Base-by-base conservation (phyloP, 371 early-diverging fungal species). In the Saksenaea vasiformis region DNA sequence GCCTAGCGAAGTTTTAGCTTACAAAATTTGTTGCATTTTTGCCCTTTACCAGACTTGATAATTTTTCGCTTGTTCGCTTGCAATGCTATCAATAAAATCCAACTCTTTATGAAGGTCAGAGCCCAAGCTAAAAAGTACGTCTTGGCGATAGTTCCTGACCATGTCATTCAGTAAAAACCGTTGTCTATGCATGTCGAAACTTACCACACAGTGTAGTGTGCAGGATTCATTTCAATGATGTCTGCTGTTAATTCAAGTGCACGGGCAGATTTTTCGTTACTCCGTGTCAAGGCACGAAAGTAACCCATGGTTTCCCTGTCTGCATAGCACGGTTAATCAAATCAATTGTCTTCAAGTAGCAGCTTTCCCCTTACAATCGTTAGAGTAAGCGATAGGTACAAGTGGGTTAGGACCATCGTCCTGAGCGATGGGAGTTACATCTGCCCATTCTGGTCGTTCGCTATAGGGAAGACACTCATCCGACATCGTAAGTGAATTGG, bases 151-250 rank as follows among this genome's bases (percentile, higher is more conserved):
- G 63, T 93, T 85, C 94, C 93, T 94, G 61, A 39, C 34, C n/a
- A 35, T 35, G n/a, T n/a, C 44, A 7, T 17, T 13, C 15, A 35
- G 19, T 8, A 19, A 54, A 31, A n/a, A 14, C 54, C 19, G 27
- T 51, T 55, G 26, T 5, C 35, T 47, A 56, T 44, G 28, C 10
- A 2, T 7, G 37, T 47, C 41, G 13, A 13, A 47, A 1, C 66
- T 36, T 85, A 93, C 98, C 99, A 98, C 17, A 94, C 90, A 26
- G 95, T 94, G 77, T 98, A 98, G 75, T 98, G 96, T 7, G 93
- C 93, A 26, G 98, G 93, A 72, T 95, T 96, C 67, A 88, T 74
- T 8, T 85, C 76, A 53, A 98, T 90, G 58, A 96, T 91, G 41
- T 84, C 83, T 64, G 82, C 78, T 0, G 95, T 95, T 57, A 98